Evolutionary conservation across 352 stramenopile genomes (phyloP).

Genomic region (Phytophthora brassicae): DNA sequence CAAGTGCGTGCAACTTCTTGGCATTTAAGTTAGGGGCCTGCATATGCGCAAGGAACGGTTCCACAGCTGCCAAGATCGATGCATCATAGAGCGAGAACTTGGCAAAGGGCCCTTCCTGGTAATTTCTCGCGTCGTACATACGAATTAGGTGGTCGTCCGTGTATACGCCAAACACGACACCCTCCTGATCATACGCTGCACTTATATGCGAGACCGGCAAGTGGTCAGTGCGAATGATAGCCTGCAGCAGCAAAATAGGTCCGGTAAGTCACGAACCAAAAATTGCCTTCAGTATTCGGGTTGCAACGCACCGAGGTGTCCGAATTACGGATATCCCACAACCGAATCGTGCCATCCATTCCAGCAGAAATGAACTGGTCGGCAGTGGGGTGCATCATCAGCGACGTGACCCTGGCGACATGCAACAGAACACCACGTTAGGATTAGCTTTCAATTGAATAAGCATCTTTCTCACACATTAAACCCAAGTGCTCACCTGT

Average conservation of each 20-base stretch:
- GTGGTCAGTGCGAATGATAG: slow-evolving; percentile 65
- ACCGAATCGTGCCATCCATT: slow-evolving; percentile 71
- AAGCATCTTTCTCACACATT: too few relatives aligned
- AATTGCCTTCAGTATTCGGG: neutral
- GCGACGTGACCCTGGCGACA: slow-evolving; percentile 62
- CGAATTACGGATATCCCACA: slow-evolving; percentile 79
- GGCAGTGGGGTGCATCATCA: slow-evolving; percentile 86
- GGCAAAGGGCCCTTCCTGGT: slow-evolving; percentile 84
- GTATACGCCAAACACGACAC: slow-evolving; percentile 86
- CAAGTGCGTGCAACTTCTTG: slow-evolving; percentile 71
- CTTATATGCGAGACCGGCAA: slow-evolving; percentile 67
- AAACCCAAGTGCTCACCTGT: too few relatives aligned
- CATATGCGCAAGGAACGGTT: slow-evolving; percentile 58
- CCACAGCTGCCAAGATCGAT: slow-evolving; percentile 57
- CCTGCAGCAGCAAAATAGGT: slow-evolving; percentile 26
- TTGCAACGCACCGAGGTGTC: slow-evolving; percentile 50
- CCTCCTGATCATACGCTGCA: slow-evolving; percentile 78
- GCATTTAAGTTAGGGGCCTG: slow-evolving; percentile 55
- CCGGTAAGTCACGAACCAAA: neutral
- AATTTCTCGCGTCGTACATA: slow-evolving; percentile 90
- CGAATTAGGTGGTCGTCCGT: slow-evolving; percentile 84
- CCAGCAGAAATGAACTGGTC: slow-evolving; percentile 86
- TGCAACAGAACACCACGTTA: neutral
- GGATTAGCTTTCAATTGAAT: neutral
- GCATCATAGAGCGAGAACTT: slow-evolving; percentile 87